Evolutionary conservation across 2,329 filamentous ascomycete species (phyloP).

Genomic region (Fusarium fracticaudum): DNA sequence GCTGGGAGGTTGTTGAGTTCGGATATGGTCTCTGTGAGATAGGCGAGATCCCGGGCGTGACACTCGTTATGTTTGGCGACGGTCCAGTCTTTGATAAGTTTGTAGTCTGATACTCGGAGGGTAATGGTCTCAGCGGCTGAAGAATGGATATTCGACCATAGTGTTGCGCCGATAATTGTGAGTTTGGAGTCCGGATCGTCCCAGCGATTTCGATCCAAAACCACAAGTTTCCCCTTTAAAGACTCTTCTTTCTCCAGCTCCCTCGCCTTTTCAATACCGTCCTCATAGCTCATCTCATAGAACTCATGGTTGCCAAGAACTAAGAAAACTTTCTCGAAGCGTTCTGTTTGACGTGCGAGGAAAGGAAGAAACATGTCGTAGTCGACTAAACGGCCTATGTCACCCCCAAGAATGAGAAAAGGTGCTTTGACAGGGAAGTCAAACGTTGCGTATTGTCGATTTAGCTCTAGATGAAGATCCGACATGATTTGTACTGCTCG

Average conservation of each 20-base stretch:
- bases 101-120: conserved; percentile 62
- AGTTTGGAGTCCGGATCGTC: conserved; percentile 53
- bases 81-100: conserved; percentile 62
- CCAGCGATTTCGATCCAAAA: conserved; percentile 56
- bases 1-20: conserved; percentile 26
- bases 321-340: conserved; percentile 57
- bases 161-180: conserved; percentile 66
- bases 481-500: conserved; percentile 53
- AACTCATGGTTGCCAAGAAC: conserved; percentile 66
- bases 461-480: conserved; percentile 61
- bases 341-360: conserved; percentile 51
- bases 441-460: conserved; percentile 54
- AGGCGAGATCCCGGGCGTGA: conserved; percentile 59
- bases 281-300: conserved; percentile 54
- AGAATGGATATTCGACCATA: conserved; percentile 63
- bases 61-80: conserved; percentile 58
- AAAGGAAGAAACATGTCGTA: conserved; percentile 57
- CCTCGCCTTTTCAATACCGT: conserved; percentile 50
- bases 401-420: conserved; percentile 58
- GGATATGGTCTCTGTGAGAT: conserved; percentile 57
- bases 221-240: conserved; percentile 50
- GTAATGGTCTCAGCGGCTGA: conserved; percentile 51
- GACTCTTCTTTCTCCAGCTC: conserved; percentile 51
- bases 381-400: conserved; percentile 60
- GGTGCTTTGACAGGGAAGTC: conserved; percentile 53